Conservation (phyloP, 1,284 basidiomycete genomes). For the Caloboletus inedulis region DNA sequence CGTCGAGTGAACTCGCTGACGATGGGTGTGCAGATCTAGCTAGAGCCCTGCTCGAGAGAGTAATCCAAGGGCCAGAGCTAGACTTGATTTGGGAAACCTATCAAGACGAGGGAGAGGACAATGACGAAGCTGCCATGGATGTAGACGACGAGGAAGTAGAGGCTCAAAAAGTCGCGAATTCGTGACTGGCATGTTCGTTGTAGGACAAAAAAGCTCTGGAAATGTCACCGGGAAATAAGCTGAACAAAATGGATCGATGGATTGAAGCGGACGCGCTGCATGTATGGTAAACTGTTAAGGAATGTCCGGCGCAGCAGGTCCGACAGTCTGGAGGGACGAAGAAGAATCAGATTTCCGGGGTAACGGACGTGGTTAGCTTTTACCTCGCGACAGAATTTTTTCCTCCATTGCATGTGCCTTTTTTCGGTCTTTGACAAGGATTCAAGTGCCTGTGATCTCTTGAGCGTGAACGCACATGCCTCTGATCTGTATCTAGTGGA, state of each 20-base stretch:
- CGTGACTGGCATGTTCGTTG: conserved; percentile 6
- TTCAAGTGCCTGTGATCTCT: conserved; percentile 40
- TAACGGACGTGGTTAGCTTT: conserved; percentile 2
- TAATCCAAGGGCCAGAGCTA: conserved; percentile 73
- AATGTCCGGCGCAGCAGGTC: conserved; percentile 17
- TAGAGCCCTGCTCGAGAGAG: conserved; percentile 64
- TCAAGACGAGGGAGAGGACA: conserved; percentile 46
- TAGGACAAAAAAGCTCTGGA: background rate
- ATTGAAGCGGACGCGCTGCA: background rate
- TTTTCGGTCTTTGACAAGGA: conserved; percentile 28
- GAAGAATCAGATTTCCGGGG: conserved; percentile 1
- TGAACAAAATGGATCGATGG: background rate
- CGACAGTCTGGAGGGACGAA: conserved; percentile 18
- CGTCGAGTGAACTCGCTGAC: conserved; percentile 14
- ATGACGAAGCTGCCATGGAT: conserved; percentile 51
- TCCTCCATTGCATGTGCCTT: conserved; percentile 40
- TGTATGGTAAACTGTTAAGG: conserved; percentile 8
- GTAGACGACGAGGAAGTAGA: conserved; percentile 37
- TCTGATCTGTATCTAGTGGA: conserved; percentile 50
- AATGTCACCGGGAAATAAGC: background rate
- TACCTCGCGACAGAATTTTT: conserved; percentile 43
- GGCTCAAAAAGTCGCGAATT: conserved; percentile 27
- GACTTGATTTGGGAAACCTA: conserved; percentile 71
- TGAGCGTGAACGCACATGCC: conserved; percentile 49
- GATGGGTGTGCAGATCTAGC: conserved; percentile 50